Evolutionary conservation across 2,329 filamentous ascomycete genomes (phyloP).

Genomic region (Penicillium frequentans): DNA sequence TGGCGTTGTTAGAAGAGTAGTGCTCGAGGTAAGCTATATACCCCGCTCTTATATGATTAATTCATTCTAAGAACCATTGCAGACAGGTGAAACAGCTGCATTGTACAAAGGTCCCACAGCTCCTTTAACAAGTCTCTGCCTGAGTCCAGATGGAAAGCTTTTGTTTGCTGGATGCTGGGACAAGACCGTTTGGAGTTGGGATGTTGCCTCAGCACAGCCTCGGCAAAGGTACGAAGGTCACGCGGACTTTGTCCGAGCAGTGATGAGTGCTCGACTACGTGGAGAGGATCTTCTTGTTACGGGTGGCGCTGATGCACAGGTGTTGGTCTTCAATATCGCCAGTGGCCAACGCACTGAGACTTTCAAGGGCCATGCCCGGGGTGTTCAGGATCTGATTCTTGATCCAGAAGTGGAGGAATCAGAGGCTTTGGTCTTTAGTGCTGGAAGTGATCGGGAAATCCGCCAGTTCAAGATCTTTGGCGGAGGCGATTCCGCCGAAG

Average conservation of each 20-base stretch:
- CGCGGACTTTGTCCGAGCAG: slow-evolving; percentile 84
- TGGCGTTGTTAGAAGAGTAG: slow-evolving; percentile 73
- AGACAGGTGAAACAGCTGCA: slow-evolving; percentile 48
- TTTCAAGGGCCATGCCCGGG: slow-evolving; percentile 75
- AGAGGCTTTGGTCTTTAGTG: slow-evolving; percentile 67
- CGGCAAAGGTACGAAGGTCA: slow-evolving; percentile 72
- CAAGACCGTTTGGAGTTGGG: slow-evolving; percentile 86
- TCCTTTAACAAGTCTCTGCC: slow-evolving; percentile 74
- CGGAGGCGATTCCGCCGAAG: slow-evolving; percentile 51
- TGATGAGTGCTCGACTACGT: slow-evolving; percentile 63
- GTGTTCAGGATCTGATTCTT: slow-evolving; percentile 74
- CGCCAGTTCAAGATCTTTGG: slow-evolving; percentile 57
- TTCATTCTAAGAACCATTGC: slow-evolving; percentile 10
- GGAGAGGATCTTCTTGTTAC: slow-evolving; percentile 67
- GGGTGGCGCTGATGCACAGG: slow-evolving; percentile 74
- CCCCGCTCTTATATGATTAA: background rate
- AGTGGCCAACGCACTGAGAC: slow-evolving; percentile 70
- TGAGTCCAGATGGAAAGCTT: slow-evolving; percentile 61
- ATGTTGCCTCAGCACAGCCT: slow-evolving; percentile 57
- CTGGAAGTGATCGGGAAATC: slow-evolving; percentile 78
- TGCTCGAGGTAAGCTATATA: slow-evolving; percentile 67
- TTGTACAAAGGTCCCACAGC: slow-evolving; percentile 72
- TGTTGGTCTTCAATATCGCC: slow-evolving; percentile 77
- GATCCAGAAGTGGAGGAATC: slow-evolving; percentile 57
- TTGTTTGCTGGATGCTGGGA: slow-evolving; percentile 90